Conservation (phyloP, 495 filamentous ascomycete genomes). For the Podospora pseudopauciseta region DNA sequence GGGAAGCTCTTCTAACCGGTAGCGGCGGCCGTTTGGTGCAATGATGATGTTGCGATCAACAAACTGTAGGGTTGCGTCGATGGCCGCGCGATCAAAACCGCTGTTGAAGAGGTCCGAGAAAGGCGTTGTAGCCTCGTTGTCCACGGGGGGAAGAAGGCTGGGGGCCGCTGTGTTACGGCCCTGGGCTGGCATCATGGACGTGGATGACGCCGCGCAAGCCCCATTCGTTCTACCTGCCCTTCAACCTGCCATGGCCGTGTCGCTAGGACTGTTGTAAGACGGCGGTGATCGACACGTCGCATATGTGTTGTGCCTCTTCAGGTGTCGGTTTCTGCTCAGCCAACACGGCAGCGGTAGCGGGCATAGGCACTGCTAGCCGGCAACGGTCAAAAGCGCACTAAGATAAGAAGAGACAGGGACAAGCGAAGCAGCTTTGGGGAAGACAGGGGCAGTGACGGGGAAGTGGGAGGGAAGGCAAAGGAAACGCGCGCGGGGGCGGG, state of each 20-base stretch:
- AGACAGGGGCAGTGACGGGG: neutral
- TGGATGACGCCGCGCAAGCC: constrained; percentile 26
- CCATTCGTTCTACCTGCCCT: constrained; percentile 32
- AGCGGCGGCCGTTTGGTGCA: constrained; percentile 30
- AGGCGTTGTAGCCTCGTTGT: constrained; percentile 26
- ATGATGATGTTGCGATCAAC: constrained; percentile 32
- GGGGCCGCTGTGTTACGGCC: constrained; percentile 21
- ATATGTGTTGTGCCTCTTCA: constrained; percentile 21
- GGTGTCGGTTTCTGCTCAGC: neutral
- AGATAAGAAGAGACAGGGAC: constrained; percentile 10
- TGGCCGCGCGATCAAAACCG: constrained; percentile 30
- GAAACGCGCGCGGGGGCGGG: neutral
- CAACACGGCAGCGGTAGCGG: neutral
- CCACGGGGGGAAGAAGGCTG: constrained; percentile 27
- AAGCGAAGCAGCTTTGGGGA: neutral
- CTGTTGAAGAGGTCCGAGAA: constrained; percentile 33
- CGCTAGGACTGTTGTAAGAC: constrained; percentile 13
- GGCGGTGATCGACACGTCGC: constrained; percentile 25
- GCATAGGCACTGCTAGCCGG: neutral
- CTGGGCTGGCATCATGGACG: constrained; percentile 32
- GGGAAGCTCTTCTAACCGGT: constrained; percentile 30
- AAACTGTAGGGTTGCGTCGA: constrained; percentile 32
- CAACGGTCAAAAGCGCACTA: constrained; percentile 11
- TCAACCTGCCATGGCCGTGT: constrained; percentile 31
- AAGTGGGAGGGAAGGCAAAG: constrained; percentile 7